These are phyloP conservation scores for Penicillium psychrofluorescens DNA, from an alignment of 495 filamentous ascomycete species.

Conservation along the genomic window DNA sequence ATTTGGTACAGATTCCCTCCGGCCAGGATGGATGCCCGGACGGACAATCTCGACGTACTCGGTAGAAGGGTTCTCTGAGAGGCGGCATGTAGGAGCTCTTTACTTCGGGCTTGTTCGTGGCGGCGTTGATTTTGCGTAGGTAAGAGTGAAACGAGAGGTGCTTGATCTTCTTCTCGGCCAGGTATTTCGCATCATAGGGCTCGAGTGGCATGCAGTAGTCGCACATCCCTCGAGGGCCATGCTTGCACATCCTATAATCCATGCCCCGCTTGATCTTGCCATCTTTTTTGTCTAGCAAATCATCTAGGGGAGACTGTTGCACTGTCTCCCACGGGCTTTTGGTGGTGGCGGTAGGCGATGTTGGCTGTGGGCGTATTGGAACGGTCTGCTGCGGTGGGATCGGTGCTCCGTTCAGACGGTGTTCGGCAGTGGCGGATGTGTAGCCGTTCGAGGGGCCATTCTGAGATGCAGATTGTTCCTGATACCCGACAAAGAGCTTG, in stretches of 20 bases:
- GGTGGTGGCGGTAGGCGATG: constrained; percentile 52
- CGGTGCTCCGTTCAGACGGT: constrained; percentile 68
- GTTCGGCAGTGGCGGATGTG: constrained; percentile 34
- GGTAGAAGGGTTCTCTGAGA: constrained; percentile 86
- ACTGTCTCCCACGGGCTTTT: constrained; percentile 94
- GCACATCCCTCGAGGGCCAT: constrained; percentile 96
- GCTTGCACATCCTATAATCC: constrained; percentile 86
- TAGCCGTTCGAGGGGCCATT: constrained; percentile 43
- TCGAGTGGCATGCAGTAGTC: constrained; percentile 99
- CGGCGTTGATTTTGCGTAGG: constrained; percentile 86
- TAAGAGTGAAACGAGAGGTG: constrained; percentile 95
- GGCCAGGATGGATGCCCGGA: constrained; percentile 91
- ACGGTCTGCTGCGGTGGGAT: constrained; percentile 61
- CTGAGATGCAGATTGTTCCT: constrained; percentile 39
- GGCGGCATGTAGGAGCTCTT: constrained; percentile 93
- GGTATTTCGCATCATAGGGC: constrained; percentile 80
- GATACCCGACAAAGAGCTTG: constrained; percentile 78
- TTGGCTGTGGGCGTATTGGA: constrained; percentile 51
- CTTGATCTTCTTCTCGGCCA: constrained; percentile 96
- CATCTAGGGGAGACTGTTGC: constrained; percentile 76
- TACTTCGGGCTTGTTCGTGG: constrained; percentile 91
- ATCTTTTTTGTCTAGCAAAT: constrained; percentile 78
- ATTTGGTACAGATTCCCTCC: constrained; percentile 98
- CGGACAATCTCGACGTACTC: constrained; percentile 82
- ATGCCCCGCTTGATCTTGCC: constrained; percentile 78